Evolutionary conservation across 352 stramenopile species (phyloP).

Genomic region (Pilasporangium apinafurcum): DNA sequence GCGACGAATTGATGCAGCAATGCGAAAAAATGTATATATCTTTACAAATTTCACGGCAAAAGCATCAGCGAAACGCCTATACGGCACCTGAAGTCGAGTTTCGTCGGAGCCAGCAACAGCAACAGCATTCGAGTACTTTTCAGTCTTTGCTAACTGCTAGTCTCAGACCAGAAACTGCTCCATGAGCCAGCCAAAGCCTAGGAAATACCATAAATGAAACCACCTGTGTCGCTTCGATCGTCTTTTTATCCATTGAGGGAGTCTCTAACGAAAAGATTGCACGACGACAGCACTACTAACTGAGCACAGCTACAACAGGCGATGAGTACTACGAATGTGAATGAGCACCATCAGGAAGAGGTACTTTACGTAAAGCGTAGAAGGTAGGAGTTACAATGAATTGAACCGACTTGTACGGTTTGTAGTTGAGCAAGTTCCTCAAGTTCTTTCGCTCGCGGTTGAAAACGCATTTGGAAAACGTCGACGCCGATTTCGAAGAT

Average conservation of each 20-base stretch:
- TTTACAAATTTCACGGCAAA: slow-evolving; percentile 2
- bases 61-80: slow-evolving; percentile 1
- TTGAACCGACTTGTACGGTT: neutral
- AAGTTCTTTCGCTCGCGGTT: slow-evolving; percentile 82
- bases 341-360: slow-evolving; percentile 61
- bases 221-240: too few species aligned
- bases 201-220: too few species aligned
- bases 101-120: neutral
- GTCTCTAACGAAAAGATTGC: too few species aligned
- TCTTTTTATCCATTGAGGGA: too few species aligned
- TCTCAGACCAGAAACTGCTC: slow-evolving; percentile 2
- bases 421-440: slow-evolving; percentile 71
- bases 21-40: slow-evolving; percentile 11
- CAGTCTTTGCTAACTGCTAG: too few species aligned
- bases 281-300: neutral
- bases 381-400: too few species aligned
- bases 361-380: too few species aligned
- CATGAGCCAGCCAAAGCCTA: too few species aligned
- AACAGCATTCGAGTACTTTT: too few species aligned
- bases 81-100: slow-evolving; percentile 2
- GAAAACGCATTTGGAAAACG: slow-evolving; percentile 70
- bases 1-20: slow-evolving; percentile 12
- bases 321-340: slow-evolving; percentile 19
- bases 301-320: slow-evolving; percentile 1
- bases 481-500: slow-evolving; percentile 83